A percentile compares a stretch with the other conserved stretches of the same genome.
Evolutionary conservation across 495 filamentous ascomycete genomes (phyloP).

Genomic region (Gamarada debralockiae): DNA sequence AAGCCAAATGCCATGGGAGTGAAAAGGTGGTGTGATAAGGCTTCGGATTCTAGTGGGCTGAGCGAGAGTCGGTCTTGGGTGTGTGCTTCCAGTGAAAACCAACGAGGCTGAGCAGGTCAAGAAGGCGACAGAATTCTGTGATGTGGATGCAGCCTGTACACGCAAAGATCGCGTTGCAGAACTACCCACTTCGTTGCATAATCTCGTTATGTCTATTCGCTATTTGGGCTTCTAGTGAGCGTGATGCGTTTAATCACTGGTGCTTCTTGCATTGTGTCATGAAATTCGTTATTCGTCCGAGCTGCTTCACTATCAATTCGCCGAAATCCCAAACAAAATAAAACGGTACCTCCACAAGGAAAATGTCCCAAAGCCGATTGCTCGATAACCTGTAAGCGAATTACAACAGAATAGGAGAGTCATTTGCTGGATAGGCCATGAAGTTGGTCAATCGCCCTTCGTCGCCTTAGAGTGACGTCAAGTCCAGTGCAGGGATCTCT

Average conservation of each 20-base stretch:
- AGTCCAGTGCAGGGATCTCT: neutral
- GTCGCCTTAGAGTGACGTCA: neutral
- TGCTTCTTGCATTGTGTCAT: neutral
- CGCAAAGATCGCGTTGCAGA: neutral
- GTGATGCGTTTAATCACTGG: slow-evolving; percentile 1
- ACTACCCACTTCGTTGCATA: neutral
- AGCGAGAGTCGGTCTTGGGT: neutral
- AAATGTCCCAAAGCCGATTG: slow-evolving; percentile 1
- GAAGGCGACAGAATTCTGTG: neutral
- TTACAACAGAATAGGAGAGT: neutral
- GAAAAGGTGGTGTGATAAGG: neutral
- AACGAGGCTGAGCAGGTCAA: neutral
- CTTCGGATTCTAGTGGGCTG: neutral
- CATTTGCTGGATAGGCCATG: neutral
- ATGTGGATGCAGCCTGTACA: neutral
- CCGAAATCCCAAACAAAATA: neutral
- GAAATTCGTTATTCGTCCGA: slow-evolving; percentile 4
- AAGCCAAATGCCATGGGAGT: neutral
- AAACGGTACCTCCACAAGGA: neutral
- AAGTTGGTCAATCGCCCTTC: neutral
- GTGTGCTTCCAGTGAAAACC: neutral
- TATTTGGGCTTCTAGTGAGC: neutral
- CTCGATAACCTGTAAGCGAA: slow-evolving; percentile 4
- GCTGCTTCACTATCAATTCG: neutral
- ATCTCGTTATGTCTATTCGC: neutral